A percentile compares a stretch with the other conserved stretches of the same genome.
Conservation (phyloP, 768 basidiomycete species). For the Rhodotorula babjevae region DNA sequence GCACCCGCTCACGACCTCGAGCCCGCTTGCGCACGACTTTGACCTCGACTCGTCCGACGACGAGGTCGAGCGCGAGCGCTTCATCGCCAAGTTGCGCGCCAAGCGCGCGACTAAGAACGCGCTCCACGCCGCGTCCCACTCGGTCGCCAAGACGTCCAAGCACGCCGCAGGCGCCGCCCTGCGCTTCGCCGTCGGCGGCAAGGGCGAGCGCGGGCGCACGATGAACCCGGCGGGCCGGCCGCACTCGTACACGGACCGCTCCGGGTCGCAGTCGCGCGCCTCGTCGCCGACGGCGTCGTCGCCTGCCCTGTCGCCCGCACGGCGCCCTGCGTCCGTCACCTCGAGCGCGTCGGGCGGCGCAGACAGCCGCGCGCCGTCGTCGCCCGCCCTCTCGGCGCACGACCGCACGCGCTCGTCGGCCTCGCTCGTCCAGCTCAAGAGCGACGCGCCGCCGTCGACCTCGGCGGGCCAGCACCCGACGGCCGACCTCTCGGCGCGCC, state of each 20-base stretch:
- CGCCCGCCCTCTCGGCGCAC: not conserved
- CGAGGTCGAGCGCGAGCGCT: slow-evolving; percentile 33
- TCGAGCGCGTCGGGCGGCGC: not conserved
- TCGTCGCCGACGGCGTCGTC: slow-evolving; percentile 5
- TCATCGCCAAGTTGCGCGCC: slow-evolving; percentile 32
- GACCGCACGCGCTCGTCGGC: not conserved
- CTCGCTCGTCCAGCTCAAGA: slow-evolving; percentile 4
- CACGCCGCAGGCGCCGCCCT: not conserved
- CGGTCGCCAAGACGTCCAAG: not conserved
- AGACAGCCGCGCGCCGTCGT: not conserved
- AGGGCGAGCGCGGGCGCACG: not conserved
- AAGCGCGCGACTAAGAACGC: slow-evolving; percentile 34
- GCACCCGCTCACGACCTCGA: not conserved
- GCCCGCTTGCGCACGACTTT: not conserved
- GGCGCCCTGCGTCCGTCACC: not conserved
- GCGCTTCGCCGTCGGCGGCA: not conserved
- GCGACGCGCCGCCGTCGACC: not conserved
- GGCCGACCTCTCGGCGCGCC: not conserved
- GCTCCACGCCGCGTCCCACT: not conserved
- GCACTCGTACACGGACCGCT: not conserved
- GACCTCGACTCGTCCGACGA: slow-evolving; percentile 40
- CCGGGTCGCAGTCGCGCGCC: slow-evolving; percentile 3
- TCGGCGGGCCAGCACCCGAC: not conserved
- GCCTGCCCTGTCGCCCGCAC: slow-evolving; percentile 2
- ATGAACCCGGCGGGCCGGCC: not conserved